Percentiles rank a stretch among this genome's conserved stretches.
These are phyloP conservation scores for Blastocystis sp. DNA, from an alignment of 352 stramenopile species.

Conservation along the genomic window DNA sequence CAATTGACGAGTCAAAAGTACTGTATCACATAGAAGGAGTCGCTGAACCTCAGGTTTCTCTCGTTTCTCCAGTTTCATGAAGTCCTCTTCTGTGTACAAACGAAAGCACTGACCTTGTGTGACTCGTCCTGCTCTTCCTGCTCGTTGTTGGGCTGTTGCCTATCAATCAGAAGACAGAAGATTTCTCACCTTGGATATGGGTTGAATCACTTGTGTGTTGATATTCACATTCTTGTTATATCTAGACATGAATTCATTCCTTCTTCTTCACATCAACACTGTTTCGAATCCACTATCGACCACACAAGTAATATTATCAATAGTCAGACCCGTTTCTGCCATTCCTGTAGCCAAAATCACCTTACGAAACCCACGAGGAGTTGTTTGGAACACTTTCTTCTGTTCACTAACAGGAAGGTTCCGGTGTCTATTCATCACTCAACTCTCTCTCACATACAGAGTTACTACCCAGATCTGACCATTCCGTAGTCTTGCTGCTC, in stretches of 20 bases:
- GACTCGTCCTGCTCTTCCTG: conserved; percentile 85
- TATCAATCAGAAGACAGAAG: conserved; percentile 60
- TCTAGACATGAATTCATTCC: conserved; percentile 67
- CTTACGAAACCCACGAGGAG: conserved; percentile 85
- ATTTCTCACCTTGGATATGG: conserved; percentile 79
- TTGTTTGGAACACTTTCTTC: conserved; percentile 96
- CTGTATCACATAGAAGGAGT: conserved; percentile 76
- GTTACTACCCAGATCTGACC: conserved; percentile 29
- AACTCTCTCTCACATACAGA: not conserved
- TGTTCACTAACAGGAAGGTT: conserved; percentile 91
- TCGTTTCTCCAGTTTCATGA: conserved; percentile 87
- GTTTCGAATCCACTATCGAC: conserved; percentile 99
- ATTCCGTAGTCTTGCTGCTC: not conserved
- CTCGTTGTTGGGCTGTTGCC: conserved; percentile 88
- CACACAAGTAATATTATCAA: conserved; percentile 96
- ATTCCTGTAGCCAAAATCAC: conserved; percentile 98
- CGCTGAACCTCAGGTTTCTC: conserved; percentile 84
- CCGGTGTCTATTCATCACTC: conserved; percentile 87
- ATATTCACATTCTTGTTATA: conserved; percentile 95
- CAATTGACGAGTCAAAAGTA: conserved; percentile 81
- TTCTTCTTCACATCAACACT: conserved; percentile 68
- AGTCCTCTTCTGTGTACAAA: conserved; percentile 94
- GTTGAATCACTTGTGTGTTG: conserved; percentile 91
- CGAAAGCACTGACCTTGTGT: conserved; percentile 95
- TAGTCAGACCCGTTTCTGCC: conserved; percentile 94